Base-by-base conservation (phyloP, 306 rosid species). In the Malus fusca region DNA sequence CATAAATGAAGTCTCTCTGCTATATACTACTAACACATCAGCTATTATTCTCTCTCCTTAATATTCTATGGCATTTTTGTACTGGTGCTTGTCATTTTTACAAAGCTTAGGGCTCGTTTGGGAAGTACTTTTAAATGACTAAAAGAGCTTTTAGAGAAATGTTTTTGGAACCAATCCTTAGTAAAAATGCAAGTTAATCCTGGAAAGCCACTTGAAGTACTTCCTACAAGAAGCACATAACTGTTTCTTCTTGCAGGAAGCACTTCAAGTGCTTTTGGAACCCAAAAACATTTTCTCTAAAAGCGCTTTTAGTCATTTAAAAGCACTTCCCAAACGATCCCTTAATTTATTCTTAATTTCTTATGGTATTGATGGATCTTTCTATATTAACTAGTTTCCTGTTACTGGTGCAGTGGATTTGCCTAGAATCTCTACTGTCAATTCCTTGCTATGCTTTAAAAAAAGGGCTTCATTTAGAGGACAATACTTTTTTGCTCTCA, bases 361-460 rank as follows among this genome's bases (percentile, higher is more conserved):
- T n/a, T 56, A 58, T 46, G 73, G 59, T 66, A 11, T 70, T 42
- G 44, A 10, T 42, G 44, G 44, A 42, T 42, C 11, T 42, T 42
- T 42, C 44, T 8, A 42, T 8, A 42, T 74, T 68, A 78, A 85
- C 80, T 61, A 53, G 55, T 72, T 64, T 35, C 22, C 77, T 76
- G 63, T 84, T 72, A 52, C 69, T 82, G 75, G 69, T 83, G 76
- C 91, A 94, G 98, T 91, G 98, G 98, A 87, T 73, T 80, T 91
- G 97, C 87, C 85, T 91, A 10, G 97, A 94, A 79, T 87, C 89
- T 73, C 88, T 94, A 83, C 77, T 91, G 74, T 91, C 93, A 35
- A 87, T 92, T 84, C 95, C 95, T 56, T 73, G 79, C 66, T 61
- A 71, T 74, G 90, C 97, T 75, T 72, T 80, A 72, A 81, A 63